phyloP scores from a whole-genome alignment of 768 basidiomycete species.

The Russula sp. region DNA sequence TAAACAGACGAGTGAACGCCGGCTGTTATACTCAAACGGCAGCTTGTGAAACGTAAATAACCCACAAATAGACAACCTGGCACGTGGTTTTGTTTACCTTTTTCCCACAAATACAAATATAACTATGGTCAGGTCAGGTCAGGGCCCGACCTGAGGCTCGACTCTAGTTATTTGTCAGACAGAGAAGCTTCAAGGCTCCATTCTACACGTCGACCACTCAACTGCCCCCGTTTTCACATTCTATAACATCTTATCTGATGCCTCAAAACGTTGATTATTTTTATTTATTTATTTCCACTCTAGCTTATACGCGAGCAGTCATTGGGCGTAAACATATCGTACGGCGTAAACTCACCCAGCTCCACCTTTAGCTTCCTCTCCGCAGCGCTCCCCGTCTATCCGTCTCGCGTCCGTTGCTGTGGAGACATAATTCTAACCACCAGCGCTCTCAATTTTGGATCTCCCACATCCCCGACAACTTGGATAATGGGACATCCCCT shows the following conservation, averaged over 20 bases:
- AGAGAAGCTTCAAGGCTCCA: constrained; percentile 10
- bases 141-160: background rate
- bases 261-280: background rate
- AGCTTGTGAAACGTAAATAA: constrained; percentile 20
- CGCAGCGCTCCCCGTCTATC: constrained; percentile 4
- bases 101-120: constrained; percentile 1
- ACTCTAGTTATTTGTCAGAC: constrained; percentile 3
- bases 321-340: background rate
- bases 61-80: constrained; percentile 13
- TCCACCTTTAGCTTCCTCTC: background rate
- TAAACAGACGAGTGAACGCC: constrained; percentile 23
- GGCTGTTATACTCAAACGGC: constrained; percentile 24
- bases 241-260: constrained; percentile 5
- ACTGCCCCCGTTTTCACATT: constrained; percentile 1
- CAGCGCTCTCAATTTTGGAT: background rate
- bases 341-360: background rate
- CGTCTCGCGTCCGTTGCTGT: constrained; percentile 17
- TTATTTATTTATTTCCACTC: background rate
- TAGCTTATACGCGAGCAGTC: constrained; percentile 6
- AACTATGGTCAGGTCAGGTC: background rate
- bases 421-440: constrained; percentile 11
- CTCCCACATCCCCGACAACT: constrained; percentile 9
- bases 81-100: constrained; percentile 22
- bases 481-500: constrained; percentile 11
- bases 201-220: background rate